Evolutionary conservation across 345 rosid genomes (phyloP), one percentile per base, ranked within the genome.

Genomic region (Carallia brachiata): DNA sequence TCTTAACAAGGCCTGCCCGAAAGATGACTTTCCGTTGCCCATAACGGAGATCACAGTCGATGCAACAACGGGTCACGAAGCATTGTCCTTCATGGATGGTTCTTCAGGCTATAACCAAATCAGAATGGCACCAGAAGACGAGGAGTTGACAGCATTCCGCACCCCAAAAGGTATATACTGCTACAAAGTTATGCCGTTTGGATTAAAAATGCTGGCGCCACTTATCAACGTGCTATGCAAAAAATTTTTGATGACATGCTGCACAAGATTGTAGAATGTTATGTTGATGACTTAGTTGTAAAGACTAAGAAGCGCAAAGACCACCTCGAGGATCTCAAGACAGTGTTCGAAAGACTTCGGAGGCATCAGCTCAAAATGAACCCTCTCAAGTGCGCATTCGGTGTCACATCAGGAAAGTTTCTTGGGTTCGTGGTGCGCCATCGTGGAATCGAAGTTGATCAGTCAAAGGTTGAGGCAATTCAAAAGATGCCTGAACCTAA

Each of bases 241-340:
- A 66, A 39, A 4, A 52, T 61, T 1, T 73, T 73, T 28, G 30
- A 59, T 1, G 67, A 67, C 6, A 66, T 52, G 56, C 37, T 73
- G 0, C 9, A 62, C 6, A 54, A 73, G 13, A 10, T 34, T 19
- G 60, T 74, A 5, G 77, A 74, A 34, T 68, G 61, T 2, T 74
- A 74, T 39, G 56, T 67, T 6, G 67, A 67, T 54, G 67, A 73
- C 2, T 7, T 56, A 4, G 67, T 71, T 19, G 62, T 65, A 3
- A 54, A 63, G 36, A n/a, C 2, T 37, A 50, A 34, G 12, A 6
- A 59, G 18, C 28, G 13, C 1, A 27, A 37, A 1, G 28, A 59
- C 6, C 67, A 73, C n/a, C 5, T 59, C 0, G 3, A 48, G 3
- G 40, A 66, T 4, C 44, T 59, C 1, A 3, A 44, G 15, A 3